Base-by-base conservation (phyloP, 768 basidiomycete species). In the Phylloporus sp. region DNA sequence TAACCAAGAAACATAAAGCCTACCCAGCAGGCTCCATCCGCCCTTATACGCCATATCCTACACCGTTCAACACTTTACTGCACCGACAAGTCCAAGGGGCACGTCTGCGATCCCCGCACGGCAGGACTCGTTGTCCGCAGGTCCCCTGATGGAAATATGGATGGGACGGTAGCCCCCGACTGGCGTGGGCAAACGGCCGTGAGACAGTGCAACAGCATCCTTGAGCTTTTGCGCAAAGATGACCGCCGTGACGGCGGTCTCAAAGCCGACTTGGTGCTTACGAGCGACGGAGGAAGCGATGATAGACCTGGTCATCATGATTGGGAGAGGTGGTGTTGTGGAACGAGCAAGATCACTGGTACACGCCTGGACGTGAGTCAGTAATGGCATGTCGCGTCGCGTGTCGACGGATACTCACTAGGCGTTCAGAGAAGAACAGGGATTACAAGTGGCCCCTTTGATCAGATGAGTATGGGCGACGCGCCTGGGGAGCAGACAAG, bases 161-260 rank as follows among this genome's bases (percentile, higher is more conserved):
- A 28, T 10, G 11, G 27, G 13, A 28, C 24, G 27, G 26, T 12
- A 18, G n/a, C n/a, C n/a, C 27, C 52, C 45, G 18, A 44, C 13
- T 5, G 49, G 36, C 10, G 18, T 16, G 13, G 24, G 24, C 18
- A 29, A 38, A 23, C 34, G 36, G 26, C 5, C 18, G 20, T 34
- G 57, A 13, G 61, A 42, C 8, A 50, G 55, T 23, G 55, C 55
- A 20, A 45, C 59, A 20, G 59, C 53, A 22, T 46, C 40, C 54
- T 64, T 61, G 39, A 63, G 62, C 41, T 54, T 63, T 18, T 58
- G 56, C 5, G 59, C 46, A 48, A 63, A 64, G 48, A 63, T 40
- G 45, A 61, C 44, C 0, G 59, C 62, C 16, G 50, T 58, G 32
- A 63, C 62, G 6, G 53, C 62, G 15, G 59, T 63, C 52, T 61